These are phyloP conservation scores for Ustilago hordei DNA, from an alignment of 1,284 basidiomycete genomes.

Conservation along the genomic window DNA sequence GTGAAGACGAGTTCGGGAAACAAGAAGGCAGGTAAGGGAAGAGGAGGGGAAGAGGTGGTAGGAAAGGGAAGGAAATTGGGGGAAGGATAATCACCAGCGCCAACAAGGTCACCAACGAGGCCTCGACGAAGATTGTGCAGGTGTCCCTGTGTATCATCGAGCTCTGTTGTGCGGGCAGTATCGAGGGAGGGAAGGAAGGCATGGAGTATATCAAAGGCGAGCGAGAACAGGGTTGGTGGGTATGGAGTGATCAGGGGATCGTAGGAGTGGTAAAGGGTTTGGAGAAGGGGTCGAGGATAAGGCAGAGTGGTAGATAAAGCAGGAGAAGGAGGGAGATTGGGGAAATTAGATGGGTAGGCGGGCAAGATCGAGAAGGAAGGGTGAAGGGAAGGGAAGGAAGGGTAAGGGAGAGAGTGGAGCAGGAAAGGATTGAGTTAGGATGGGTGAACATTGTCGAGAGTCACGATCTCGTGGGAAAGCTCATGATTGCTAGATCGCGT, in stretches of 20 bases:
- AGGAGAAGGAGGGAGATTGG: not conserved
- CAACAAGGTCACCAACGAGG: constrained; percentile 43
- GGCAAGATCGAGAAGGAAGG: not conserved
- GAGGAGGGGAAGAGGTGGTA: not conserved
- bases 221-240: not conserved
- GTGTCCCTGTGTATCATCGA: constrained; percentile 12
- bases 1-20: not conserved
- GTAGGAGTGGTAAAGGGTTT: constrained; percentile 4
- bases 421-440: constrained; percentile 17
- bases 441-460: constrained; percentile 6
- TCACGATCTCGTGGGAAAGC: not conserved
- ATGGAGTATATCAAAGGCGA: not conserved
- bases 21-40: not conserved
- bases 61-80: not conserved
- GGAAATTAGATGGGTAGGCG: not conserved
- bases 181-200: not conserved
- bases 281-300: not conserved
- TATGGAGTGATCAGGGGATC: too few species aligned
- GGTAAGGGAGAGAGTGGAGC: not conserved
- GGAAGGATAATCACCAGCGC: constrained; percentile 51
- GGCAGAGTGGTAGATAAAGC: not conserved
- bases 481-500: not conserved
- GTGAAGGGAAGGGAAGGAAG: not conserved
- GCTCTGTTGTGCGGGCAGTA: constrained; percentile 18
- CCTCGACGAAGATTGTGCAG: constrained; percentile 39